Evolutionary conservation across 83 land plant species (phyloP), one percentile per base, ranked within the genome.

Genomic region (Thuja plicata): DNA sequence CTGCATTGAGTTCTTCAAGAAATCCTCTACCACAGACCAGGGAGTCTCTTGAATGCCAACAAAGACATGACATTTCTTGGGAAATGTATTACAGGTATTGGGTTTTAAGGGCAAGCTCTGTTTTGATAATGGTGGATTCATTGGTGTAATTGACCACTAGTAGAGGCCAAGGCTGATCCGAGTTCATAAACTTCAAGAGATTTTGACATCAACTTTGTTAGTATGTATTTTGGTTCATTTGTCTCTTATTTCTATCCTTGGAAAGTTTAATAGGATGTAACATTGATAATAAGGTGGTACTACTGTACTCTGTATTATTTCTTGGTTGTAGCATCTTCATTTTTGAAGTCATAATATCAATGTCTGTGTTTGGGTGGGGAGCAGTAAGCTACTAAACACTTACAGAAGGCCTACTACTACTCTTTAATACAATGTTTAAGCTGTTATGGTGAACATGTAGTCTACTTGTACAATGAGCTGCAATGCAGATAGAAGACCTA

Each of bases 1-100:
- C 70, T 94, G 93, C 88, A 91, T 94, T 50, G 95, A 94, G 91
- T 94, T 92, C 91, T 87, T 93, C 54, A 92, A 93, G 84, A 82
- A 90, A 66, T 91, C 93, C 19, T 88, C 85, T 12, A 27, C 32
- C 85, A 83, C 34, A 83, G 85, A 83, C 32, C 35, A 83, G 85
- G 48, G 35, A 83, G 55, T n/a, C 54, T 48, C 85, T 10, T 83
- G 55, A 83, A 48, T 83, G n/a, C n/a, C 54, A n/a, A 66, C 71
- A 66, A 66, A 66, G 2, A 66, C 71, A 17, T 60, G 66, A 0
- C 5, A 27, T 83, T 83, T 48, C 54, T 43, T 27, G 8, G 15
- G 30, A 15, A 83, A 45, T 27, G 52, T 11, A 46, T n/a, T 82
- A 27, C 35, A 82, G 30, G 32, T n/a, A 34, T 82, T 43, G 13